phyloP scores from a whole-genome alignment of 768 basidiomycete genomes.

The Tylopilus sp. region DNA sequence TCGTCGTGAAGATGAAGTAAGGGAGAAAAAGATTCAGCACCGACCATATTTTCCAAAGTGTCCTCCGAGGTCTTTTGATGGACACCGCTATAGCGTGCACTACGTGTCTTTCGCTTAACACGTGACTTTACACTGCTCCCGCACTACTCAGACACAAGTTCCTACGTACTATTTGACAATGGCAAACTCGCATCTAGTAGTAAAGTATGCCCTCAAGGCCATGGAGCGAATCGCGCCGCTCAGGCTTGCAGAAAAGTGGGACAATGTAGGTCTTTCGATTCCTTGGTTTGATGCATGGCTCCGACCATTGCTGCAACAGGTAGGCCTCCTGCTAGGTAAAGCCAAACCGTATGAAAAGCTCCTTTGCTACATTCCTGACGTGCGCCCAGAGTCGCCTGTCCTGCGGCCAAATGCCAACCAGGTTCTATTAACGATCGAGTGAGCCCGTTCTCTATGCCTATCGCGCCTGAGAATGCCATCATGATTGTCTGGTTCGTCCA shows the following conservation, averaged over 20 bases:
- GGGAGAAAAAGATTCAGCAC: background rate
- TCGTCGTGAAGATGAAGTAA: conserved; percentile 5
- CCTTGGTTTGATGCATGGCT: conserved; percentile 1
- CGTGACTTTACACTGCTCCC: conserved; percentile 10
- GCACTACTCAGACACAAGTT: background rate
- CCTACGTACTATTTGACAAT: background rate
- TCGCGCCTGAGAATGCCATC: conserved; percentile 6
- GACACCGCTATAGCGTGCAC: background rate
- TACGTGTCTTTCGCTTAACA: conserved; percentile 15
- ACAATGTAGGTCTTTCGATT: conserved; percentile 65
- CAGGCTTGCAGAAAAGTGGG: conserved; percentile 85
- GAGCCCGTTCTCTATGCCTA: conserved; percentile 16
- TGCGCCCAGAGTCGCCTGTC: conserved; percentile 49
- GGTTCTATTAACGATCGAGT: conserved; percentile 74
- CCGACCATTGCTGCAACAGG: conserved; percentile 37
- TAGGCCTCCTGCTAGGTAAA: conserved; percentile 70
- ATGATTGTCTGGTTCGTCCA: conserved; percentile 33
- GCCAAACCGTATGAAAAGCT: conserved; percentile 2
- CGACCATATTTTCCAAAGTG: conserved; percentile 20
- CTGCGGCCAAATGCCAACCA: conserved; percentile 42
- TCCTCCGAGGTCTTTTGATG: background rate
- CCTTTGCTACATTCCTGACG: conserved; percentile 6
- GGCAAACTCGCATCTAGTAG: conserved; percentile 1
- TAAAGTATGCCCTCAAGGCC: conserved; percentile 53
- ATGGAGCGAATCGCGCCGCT: conserved; percentile 88